Conservation (phyloP, 148 eudicot species). For the Chenopodium suecicum region DNA sequence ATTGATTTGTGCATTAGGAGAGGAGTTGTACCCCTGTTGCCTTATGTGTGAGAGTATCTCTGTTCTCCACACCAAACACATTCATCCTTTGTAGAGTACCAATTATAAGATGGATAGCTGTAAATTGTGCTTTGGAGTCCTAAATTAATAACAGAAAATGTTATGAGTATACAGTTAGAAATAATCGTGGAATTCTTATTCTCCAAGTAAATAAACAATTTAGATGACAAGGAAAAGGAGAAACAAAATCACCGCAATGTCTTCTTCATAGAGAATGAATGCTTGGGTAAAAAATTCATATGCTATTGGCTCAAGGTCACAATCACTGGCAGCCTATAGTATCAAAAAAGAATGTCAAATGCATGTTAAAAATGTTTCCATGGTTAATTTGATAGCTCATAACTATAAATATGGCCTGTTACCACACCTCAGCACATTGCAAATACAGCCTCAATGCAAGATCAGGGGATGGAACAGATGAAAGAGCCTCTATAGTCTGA, state of each 20-base stretch:
- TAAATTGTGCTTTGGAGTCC: constrained; percentile 99
- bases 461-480: constrained; percentile 79
- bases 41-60: constrained; percentile 95
- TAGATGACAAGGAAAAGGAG: constrained; percentile 1
- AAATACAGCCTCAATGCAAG: constrained; percentile 88
- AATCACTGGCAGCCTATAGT: constrained; percentile 89
- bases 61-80: constrained; percentile 90
- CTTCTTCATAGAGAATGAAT: constrained; percentile 92
- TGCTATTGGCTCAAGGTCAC: constrained; percentile 93
- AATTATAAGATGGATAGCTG: constrained; percentile 94
- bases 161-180: not conserved
- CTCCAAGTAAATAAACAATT: not conserved
- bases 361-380: constrained; percentile 1
- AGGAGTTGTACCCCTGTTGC: constrained; percentile 84
- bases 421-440: constrained; percentile 94
- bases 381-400: not conserved
- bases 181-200: not conserved
- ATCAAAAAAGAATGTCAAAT: constrained; percentile 12
- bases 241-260: constrained; percentile 68
- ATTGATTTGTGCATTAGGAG: not conserved
- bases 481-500: constrained; percentile 85
- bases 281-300: constrained; percentile 97
- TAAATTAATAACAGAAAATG: constrained; percentile 27
- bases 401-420: not conserved
- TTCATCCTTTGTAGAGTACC: constrained; percentile 94